Evolutionary conservation across 768 basidiomycete genomes (phyloP).

Genomic region (Epithele typhae): DNA sequence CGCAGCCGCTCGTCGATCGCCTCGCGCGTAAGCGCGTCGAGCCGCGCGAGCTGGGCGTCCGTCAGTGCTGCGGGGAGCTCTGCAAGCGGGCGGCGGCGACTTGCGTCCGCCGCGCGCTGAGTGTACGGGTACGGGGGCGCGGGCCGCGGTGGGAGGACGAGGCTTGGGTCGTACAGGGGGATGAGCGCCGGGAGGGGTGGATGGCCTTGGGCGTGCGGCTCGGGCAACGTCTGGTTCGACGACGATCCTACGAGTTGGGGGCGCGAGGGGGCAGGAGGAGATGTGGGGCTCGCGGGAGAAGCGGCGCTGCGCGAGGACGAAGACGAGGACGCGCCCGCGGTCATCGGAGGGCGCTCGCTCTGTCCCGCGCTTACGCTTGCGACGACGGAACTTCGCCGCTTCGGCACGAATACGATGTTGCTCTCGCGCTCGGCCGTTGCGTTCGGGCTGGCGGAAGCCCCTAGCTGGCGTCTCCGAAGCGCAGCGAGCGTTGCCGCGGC

Average conservation of each 20-base stretch:
- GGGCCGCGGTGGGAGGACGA: conserved; percentile 7
- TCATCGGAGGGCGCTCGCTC: not conserved
- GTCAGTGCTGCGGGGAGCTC: conserved; percentile 44
- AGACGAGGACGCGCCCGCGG: too few species aligned
- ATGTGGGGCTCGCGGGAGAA: too few species aligned
- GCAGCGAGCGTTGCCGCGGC: conserved; percentile 69
- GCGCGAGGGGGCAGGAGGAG: too few species aligned
- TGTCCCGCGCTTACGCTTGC: too few species aligned
- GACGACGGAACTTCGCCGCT: too few species aligned
- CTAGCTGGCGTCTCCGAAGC: conserved; percentile 45
- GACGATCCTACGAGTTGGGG: too few species aligned
- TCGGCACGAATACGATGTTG: too few species aligned
- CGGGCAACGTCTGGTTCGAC: too few species aligned
- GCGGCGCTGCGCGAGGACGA: too few species aligned
- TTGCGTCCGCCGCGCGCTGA: not conserved
- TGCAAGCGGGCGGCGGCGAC: conserved; percentile 14
- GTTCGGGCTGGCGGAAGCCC: too few species aligned
- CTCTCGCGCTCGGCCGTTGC: too few species aligned
- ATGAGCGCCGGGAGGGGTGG: conserved; percentile 28
- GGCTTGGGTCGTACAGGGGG: conserved; percentile 36
- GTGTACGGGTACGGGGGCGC: not conserved
- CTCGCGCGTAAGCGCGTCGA: conserved; percentile 70
- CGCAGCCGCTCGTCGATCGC: conserved; percentile 82
- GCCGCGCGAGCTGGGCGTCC: conserved; percentile 56
- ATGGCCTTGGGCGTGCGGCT: too few species aligned